Evolutionary conservation across 345 rosid species (phyloP).

Genomic region (Salix suchowensis): DNA sequence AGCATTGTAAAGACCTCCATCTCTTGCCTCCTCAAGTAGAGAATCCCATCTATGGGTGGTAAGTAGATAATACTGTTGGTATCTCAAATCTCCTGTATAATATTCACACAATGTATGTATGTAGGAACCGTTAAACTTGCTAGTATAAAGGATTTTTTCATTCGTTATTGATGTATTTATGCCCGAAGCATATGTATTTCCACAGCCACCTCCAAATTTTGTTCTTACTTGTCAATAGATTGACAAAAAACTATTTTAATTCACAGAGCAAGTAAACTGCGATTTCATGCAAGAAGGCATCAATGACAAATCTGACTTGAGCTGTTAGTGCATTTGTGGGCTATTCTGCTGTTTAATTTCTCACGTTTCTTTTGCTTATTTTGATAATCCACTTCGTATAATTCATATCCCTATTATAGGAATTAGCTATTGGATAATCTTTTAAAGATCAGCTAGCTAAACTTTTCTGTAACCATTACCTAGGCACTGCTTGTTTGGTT

Average conservation of each 20-base stretch:
- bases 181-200: not conserved
- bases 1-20: conserved; percentile 80
- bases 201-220: conserved; percentile 15
- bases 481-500: not conserved
- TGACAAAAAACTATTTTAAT: not conserved
- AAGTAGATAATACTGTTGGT: conserved; percentile 4
- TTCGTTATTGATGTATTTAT: not conserved
- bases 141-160: conserved; percentile 4
- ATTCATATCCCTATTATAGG: not conserved
- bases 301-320: not conserved
- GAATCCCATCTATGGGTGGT: conserved; percentile 80
- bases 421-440: not conserved
- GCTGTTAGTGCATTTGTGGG: not conserved
- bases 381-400: not conserved
- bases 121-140: conserved; percentile 13
- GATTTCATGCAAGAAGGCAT: not conserved
- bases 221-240: conserved; percentile 3
- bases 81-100: conserved; percentile 4
- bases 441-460: too few relatives aligned
- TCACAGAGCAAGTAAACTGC: not conserved
- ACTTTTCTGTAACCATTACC: too few relatives aligned
- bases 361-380: not conserved
- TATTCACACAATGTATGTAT: conserved; percentile 6
- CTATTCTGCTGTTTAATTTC: not conserved
- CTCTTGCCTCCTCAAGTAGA: conserved; percentile 81